These are phyloP conservation scores for Pestalotiopsis sp. DNA, from an alignment of 2,329 filamentous ascomycete genomes.

Conservation along the genomic window DNA sequence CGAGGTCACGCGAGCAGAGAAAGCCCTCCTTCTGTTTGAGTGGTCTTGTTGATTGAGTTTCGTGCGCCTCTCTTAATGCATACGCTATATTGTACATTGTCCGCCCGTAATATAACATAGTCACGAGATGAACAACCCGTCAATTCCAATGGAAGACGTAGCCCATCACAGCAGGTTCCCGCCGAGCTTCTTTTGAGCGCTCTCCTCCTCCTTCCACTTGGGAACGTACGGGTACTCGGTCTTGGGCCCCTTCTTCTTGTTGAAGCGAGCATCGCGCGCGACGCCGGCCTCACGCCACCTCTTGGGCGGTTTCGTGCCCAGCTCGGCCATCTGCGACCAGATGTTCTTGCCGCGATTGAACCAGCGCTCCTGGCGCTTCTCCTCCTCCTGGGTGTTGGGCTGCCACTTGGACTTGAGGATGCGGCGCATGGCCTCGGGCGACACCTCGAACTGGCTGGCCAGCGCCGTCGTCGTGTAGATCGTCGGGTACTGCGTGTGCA, in stretches of 20 bases:
- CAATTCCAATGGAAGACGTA: not conserved
- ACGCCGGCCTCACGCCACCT: slow-evolving; percentile 62
- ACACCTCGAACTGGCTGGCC: slow-evolving; percentile 80
- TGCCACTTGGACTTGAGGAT: slow-evolving; percentile 82
- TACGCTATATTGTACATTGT: no score
- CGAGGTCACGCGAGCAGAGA: no score
- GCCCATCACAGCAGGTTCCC: slow-evolving; percentile 26
- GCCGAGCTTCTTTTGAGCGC: slow-evolving; percentile 29
- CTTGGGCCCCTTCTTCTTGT: slow-evolving; percentile 32
- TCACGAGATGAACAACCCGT: no score
- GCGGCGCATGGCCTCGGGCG: slow-evolving; percentile 81
- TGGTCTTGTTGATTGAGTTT: no score
- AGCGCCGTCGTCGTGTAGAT: slow-evolving; percentile 76
- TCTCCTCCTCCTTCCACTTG: slow-evolving; percentile 29
- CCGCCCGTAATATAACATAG: no score
- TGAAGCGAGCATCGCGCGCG: slow-evolving; percentile 45
- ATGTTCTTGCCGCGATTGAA: slow-evolving; percentile 61
- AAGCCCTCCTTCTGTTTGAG: no score
- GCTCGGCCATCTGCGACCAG: slow-evolving; percentile 61
- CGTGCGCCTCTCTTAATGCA: no score
- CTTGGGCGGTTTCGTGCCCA: slow-evolving; percentile 63
- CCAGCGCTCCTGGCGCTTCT: slow-evolving; percentile 63
- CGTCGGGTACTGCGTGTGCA: slow-evolving; percentile 77
- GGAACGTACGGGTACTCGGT: slow-evolving; percentile 31
- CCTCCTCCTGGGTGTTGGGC: slow-evolving; percentile 59